A percentile compares a stretch with the other conserved stretches of the same genome.
Evolutionary conservation across 139 green algal genomes (phyloP).

Genomic region (Chlorella sp.): DNA sequence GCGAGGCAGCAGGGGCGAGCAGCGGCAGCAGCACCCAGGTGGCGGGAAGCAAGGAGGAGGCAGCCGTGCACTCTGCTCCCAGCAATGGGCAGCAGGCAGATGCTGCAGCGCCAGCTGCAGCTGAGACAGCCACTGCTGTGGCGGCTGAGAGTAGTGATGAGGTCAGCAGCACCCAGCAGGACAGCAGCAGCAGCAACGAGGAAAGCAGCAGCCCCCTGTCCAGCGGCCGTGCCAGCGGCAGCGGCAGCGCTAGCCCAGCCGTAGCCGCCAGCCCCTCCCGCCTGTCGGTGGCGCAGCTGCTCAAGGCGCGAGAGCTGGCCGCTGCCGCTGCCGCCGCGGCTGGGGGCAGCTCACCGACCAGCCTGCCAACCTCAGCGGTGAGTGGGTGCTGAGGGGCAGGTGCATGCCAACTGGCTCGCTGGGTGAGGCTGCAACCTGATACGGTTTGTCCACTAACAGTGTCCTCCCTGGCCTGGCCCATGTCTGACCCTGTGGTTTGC

Average conservation of each 20-base stretch:
- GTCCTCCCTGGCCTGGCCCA: too few relatives aligned
- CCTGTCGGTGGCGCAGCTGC: neutral
- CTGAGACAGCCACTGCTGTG: too few relatives aligned
- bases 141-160: too few relatives aligned
- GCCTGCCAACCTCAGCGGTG: neutral
- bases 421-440: too few relatives aligned
- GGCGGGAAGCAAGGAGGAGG: too few relatives aligned
- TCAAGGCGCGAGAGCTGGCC: neutral
- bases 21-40: neutral
- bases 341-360: neutral
- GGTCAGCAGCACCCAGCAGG: neutral
- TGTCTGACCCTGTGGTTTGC: too few relatives aligned
- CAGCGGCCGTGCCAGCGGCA: too few relatives aligned
- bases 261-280: neutral
- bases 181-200: neutral
- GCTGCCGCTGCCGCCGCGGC: neutral
- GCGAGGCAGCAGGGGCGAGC: neutral
- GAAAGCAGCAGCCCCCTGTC: neutral
- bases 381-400: conserved; percentile 4
- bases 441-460: too few relatives aligned
- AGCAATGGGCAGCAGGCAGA: neutral
- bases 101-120: neutral
- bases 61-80: neutral
- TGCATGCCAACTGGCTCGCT: too few relatives aligned
- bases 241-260: neutral